Percentiles rank a stretch among this genome's conserved stretches.
These are phyloP conservation scores for Beauveria sp. DNA, from an alignment of 2,329 filamentous ascomycete species.

Conservation along the genomic window DNA sequence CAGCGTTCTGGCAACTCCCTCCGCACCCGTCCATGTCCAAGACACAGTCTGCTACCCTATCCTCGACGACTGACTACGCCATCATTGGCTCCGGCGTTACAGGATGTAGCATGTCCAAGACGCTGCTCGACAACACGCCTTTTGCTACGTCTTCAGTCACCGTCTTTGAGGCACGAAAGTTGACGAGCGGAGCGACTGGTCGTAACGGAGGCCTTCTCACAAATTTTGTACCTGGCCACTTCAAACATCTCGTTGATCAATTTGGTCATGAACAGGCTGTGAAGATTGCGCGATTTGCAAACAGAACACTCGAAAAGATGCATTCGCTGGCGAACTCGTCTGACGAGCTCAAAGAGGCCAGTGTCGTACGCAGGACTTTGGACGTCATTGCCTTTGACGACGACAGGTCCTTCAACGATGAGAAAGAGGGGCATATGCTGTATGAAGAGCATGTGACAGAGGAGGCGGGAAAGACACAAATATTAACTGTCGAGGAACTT, in stretches of 20 bases:
- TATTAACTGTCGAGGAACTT: background rate
- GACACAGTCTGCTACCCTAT: slow-evolving; percentile 17
- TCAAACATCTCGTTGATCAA: slow-evolving; percentile 22
- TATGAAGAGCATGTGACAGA: slow-evolving; percentile 16
- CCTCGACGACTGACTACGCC: slow-evolving; percentile 17
- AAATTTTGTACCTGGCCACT: slow-evolving; percentile 30
- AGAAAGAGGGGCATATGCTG: slow-evolving; percentile 12
- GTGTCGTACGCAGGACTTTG: slow-evolving; percentile 7
- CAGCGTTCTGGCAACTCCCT: slow-evolving; percentile 21
- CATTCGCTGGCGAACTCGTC: slow-evolving; percentile 13
- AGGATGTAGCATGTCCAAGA: slow-evolving; percentile 20
- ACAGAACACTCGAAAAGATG: slow-evolving; percentile 27
- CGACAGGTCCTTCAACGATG: slow-evolving; percentile 16
- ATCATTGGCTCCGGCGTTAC: slow-evolving; percentile 26
- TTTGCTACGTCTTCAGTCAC: slow-evolving; percentile 12
- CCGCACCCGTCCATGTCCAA: slow-evolving; percentile 18
- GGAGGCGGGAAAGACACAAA: slow-evolving; percentile 6
- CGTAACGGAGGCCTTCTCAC: slow-evolving; percentile 24
- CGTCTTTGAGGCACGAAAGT: slow-evolving; percentile 21
- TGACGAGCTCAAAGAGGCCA: slow-evolving; percentile 1
- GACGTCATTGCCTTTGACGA: slow-evolving; percentile 13
- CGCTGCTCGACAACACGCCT: slow-evolving; percentile 13
- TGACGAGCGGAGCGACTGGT: slow-evolving; percentile 23
- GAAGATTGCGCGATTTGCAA: slow-evolving; percentile 34
- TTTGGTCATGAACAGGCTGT: slow-evolving; percentile 29